Conservation (phyloP, 129 eudicot genomes). For the Helianthus tuberosus region DNA sequence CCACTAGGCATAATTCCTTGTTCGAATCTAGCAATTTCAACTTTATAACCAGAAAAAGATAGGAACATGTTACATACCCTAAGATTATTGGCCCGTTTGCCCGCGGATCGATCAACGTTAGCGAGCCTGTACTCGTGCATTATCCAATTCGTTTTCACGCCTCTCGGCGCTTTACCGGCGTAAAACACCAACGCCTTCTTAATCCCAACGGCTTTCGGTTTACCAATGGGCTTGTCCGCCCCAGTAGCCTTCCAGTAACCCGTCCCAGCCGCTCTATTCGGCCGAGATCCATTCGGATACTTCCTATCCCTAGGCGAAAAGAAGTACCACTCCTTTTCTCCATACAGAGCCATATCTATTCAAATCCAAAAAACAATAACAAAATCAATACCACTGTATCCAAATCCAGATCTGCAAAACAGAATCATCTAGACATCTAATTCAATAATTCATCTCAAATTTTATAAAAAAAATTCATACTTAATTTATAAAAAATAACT, state of each 20-base stretch:
- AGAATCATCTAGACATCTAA: conserved; percentile 7
- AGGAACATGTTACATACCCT: conserved; percentile 47
- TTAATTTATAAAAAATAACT: neutral
- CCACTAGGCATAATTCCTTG: too few species aligned
- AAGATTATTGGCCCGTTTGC: conserved; percentile 51
- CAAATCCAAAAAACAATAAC: conserved; percentile 3
- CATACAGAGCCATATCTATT: conserved; percentile 59
- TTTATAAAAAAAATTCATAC: neutral
- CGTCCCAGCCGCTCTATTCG: conserved; percentile 68
- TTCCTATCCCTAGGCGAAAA: conserved; percentile 71
- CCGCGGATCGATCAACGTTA: conserved; percentile 64
- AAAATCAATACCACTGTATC: neutral
- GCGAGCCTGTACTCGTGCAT: conserved; percentile 81
- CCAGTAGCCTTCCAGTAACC: conserved; percentile 86
- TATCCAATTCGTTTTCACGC: conserved; percentile 73
- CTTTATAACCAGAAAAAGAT: neutral
- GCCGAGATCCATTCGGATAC: conserved; percentile 73
- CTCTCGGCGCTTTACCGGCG: conserved; percentile 71
- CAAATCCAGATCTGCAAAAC: neutral
- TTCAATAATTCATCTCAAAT: neutral
- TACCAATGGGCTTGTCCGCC: conserved; percentile 71
- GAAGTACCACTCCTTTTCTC: conserved; percentile 78
- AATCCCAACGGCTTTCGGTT: conserved; percentile 60
- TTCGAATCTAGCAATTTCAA: too few species aligned
- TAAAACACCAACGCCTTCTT: conserved; percentile 72